Evolutionary conservation across 2,329 filamentous ascomycete species (phyloP).

Genomic region (Dryadomyces sulphureus): DNA sequence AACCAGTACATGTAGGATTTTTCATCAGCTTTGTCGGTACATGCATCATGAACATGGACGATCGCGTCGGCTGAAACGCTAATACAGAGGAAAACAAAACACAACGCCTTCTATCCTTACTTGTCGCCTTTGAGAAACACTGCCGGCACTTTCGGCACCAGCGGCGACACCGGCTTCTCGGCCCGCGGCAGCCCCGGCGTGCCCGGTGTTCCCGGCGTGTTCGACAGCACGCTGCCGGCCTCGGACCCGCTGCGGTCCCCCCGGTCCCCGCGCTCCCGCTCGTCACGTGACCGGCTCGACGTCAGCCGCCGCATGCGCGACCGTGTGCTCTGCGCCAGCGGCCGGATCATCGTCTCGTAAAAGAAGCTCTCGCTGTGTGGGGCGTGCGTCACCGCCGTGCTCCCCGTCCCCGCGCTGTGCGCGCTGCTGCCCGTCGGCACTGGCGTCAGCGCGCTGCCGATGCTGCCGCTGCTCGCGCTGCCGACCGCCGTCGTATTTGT

Average conservation of each 20-base stretch:
- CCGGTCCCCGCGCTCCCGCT: slow-evolving; percentile 4
- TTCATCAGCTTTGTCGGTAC: too few species aligned
- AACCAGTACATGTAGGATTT: too few species aligned
- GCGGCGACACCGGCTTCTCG: neutral
- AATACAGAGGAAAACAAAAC: too few species aligned
- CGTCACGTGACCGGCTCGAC: slow-evolving; percentile 31
- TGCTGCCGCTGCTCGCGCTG: slow-evolving; percentile 11
- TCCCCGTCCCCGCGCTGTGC: neutral
- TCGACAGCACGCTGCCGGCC: neutral
- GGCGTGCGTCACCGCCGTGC: too few species aligned
- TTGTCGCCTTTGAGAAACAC: neutral
- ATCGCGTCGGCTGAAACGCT: too few species aligned
- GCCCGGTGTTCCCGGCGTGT: neutral
- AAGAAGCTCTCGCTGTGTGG: slow-evolving; percentile 27
- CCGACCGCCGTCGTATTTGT: slow-evolving; percentile 21
- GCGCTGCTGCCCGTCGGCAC: neutral
- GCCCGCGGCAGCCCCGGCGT: neutral
- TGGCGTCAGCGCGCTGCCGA: neutral
- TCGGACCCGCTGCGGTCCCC: neutral
- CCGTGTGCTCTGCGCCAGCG: slow-evolving; percentile 39
- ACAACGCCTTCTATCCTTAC: neutral
- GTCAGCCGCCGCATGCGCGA: slow-evolving; percentile 48
- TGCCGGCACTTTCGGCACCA: neutral
- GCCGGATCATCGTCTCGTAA: slow-evolving; percentile 46
- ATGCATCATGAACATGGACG: too few species aligned